These are phyloP conservation scores for Viridothelium virens DNA, from an alignment of 495 filamentous ascomycete species.

Conservation along the genomic window DNA sequence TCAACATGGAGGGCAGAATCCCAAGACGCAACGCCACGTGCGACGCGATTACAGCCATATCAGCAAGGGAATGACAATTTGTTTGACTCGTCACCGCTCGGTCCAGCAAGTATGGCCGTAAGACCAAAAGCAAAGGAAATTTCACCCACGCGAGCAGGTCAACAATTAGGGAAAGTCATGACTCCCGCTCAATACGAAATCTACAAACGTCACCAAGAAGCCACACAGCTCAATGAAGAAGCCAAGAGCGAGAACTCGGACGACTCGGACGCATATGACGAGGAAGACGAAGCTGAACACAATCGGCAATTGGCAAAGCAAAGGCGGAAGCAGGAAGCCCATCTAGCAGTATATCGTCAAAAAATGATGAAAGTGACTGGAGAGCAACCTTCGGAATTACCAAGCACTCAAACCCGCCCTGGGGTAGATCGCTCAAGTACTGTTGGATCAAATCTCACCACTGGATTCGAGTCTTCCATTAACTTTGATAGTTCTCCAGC, in stretches of 20 bases:
- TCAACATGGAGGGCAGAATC: slow-evolving; percentile 16
- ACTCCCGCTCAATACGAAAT: slow-evolving; percentile 80
- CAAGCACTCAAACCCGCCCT: slow-evolving; percentile 13
- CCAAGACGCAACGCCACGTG: slow-evolving; percentile 22
- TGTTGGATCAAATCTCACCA: slow-evolving; percentile 16
- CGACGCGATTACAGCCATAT: slow-evolving; percentile 15
- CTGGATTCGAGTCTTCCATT: not conserved
- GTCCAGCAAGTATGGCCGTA: slow-evolving; percentile 23
- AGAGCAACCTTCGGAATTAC: slow-evolving; percentile 40
- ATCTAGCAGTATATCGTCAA: slow-evolving; percentile 83
- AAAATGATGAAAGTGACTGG: slow-evolving; percentile 97
- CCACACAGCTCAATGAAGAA: slow-evolving; percentile 46
- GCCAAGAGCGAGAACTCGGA: slow-evolving; percentile 49
- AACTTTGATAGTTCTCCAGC: slow-evolving; percentile 13
- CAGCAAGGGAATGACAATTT: slow-evolving; percentile 11
- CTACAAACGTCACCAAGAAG: slow-evolving; percentile 72
- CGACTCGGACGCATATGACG: slow-evolving; percentile 56
- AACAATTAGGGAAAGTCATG: slow-evolving; percentile 57
- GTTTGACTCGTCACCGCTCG: slow-evolving; percentile 21
- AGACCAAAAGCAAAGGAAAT: slow-evolving; percentile 17
- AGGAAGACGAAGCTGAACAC: slow-evolving; percentile 77
- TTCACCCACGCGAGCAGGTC: not conserved
- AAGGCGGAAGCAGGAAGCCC: slow-evolving; percentile 81
- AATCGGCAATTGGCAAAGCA: slow-evolving; percentile 64
- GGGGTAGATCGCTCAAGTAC: slow-evolving; percentile 16